These are phyloP conservation scores for Agarophyton chilense DNA, from an alignment of 23 red algal genomes.

Conservation along the genomic window DNA sequence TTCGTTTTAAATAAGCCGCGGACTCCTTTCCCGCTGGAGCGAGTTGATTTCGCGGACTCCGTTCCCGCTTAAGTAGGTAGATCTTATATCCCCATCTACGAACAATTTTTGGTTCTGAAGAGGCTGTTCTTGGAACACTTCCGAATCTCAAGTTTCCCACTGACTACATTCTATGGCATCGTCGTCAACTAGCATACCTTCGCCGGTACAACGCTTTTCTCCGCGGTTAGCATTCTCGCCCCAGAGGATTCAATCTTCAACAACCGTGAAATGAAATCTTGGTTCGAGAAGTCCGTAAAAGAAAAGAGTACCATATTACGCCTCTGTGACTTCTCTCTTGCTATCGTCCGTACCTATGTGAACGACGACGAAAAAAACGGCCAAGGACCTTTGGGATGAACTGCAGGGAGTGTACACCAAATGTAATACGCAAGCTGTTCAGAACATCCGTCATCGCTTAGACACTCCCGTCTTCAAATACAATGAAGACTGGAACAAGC, in stretches of 20 bases:
- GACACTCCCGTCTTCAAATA: no score
- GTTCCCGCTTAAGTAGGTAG: no score
- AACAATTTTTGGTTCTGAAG: no score
- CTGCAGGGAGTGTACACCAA: conserved; percentile 4
- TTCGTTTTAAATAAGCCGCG: no score
- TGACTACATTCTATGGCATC: neutral
- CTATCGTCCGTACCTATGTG: neutral
- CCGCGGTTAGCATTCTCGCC: neutral
- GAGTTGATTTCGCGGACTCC: no score
- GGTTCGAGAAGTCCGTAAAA: neutral
- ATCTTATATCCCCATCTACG: no score
- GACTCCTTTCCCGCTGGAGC: no score
- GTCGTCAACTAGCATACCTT: neutral
- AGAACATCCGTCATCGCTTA: no score
- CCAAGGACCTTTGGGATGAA: conserved; percentile 36
- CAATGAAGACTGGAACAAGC: no score
- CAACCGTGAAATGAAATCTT: neutral
- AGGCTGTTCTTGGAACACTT: no score
- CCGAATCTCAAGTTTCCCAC: neutral
- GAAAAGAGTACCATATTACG: neutral
- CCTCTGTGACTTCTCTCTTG: neutral
- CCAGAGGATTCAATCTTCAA: neutral
- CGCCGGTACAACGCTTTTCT: neutral
- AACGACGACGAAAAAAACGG: conserved; percentile 42
- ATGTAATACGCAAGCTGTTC: neutral